A percentile compares a stretch with the other conserved stretches of the same genome.
Evolutionary conservation across 305 asterid species (phyloP).

Genomic region (Solanum aculeatissimum): DNA sequence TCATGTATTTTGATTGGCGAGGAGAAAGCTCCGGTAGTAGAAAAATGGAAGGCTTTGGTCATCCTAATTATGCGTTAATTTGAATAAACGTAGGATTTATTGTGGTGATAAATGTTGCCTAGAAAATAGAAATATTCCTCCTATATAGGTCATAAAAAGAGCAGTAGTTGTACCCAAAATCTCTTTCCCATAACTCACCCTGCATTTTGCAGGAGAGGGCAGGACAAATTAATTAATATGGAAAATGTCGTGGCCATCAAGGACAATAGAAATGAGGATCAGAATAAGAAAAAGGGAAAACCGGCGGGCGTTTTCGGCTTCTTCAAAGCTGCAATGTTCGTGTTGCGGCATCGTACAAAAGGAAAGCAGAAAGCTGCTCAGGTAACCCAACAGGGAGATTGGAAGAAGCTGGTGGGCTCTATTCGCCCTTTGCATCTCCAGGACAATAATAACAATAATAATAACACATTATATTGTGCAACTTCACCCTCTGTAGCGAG

Average conservation of each 20-base stretch:
- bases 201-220: constrained; percentile 2
- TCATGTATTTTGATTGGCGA: background rate
- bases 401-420: constrained; percentile 58
- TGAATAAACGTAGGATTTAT: background rate
- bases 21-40: background rate
- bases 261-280: background rate
- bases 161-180: background rate
- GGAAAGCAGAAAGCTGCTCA: background rate
- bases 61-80: background rate
- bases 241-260: background rate
- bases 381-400: constrained; percentile 9
- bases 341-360: constrained; percentile 20
- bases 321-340: constrained; percentile 29
- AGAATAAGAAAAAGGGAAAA: constrained; percentile 12
- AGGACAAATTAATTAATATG: background rate
- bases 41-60: background rate
- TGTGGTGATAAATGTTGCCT: background rate
- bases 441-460: background rate
- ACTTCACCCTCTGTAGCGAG: constrained; percentile 4
- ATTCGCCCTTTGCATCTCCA: constrained; percentile 67
- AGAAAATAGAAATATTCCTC: background rate
- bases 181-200: background rate
- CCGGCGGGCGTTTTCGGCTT: constrained; percentile 29
- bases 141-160: background rate
- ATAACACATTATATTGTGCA: background rate